Percentiles rank a stretch among this genome's conserved stretches.
Evolutionary conservation across 2,329 filamentous ascomycete genomes (phyloP).

Genomic region (Aspergillus felis): DNA sequence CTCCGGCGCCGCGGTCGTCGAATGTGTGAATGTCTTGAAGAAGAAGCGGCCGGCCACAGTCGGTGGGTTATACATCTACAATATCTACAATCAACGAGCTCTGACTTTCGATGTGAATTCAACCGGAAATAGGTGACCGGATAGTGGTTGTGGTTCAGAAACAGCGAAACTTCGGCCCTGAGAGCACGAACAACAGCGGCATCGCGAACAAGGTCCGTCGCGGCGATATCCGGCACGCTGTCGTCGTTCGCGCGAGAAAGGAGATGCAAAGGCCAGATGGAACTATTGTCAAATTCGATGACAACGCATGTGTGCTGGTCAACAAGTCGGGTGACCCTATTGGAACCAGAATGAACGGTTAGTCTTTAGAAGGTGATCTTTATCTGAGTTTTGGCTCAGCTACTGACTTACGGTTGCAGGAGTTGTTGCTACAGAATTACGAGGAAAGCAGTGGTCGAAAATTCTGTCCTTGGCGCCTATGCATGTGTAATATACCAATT

Average conservation of each 20-base stretch:
- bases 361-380: slow-evolving; percentile 19
- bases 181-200: slow-evolving; percentile 67
- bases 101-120: slow-evolving; percentile 2
- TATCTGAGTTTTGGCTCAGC: not conserved
- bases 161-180: slow-evolving; percentile 72
- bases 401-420: slow-evolving; percentile 45
- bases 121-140: slow-evolving; percentile 66
- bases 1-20: slow-evolving; percentile 93
- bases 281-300: slow-evolving; percentile 86
- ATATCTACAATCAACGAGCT: not conserved
- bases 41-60: slow-evolving; percentile 83
- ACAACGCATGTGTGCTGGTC: slow-evolving; percentile 96
- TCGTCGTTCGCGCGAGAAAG: slow-evolving; percentile 88
- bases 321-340: slow-evolving; percentile 97
- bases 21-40: slow-evolving; percentile 89
- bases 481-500: slow-evolving; percentile 57
- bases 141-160: slow-evolving; percentile 98
- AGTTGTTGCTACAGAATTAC: slow-evolving; percentile 83
- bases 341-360: slow-evolving; percentile 81
- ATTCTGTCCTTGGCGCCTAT: slow-evolving; percentile 91
- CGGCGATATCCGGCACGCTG: slow-evolving; percentile 93
- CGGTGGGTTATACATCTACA: slow-evolving; percentile 55
- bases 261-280: slow-evolving; percentile 84
- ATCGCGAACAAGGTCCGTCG: slow-evolving; percentile 91
- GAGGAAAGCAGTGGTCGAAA: slow-evolving; percentile 95